Conservation (phyloP, 2,329 filamentous ascomycete species). For the Zymoseptoria tritici region DNA sequence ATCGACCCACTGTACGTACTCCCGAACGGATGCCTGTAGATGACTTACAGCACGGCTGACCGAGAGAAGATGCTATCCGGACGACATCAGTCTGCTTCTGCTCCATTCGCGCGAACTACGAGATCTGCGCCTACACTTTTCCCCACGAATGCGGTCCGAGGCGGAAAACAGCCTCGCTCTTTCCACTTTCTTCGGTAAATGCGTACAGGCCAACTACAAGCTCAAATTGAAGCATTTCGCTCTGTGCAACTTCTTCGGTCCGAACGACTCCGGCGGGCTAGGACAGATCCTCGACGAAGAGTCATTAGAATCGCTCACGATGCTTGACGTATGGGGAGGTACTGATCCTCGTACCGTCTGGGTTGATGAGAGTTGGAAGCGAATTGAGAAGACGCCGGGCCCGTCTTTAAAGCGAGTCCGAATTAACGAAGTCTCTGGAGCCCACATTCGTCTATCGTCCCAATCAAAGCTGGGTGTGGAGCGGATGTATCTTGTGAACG, state of each 20-base stretch:
- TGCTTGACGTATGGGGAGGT: conserved; percentile 47
- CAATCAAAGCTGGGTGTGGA: conserved; percentile 11
- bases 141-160: conserved; percentile 52
- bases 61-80: conserved; percentile 40
- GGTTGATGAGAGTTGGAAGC: conserved; percentile 49
- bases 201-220: conserved; percentile 39
- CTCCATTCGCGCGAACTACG: conserved; percentile 47
- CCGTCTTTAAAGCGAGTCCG: conserved; percentile 13
- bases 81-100: conserved; percentile 53
- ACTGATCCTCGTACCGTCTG: conserved; percentile 41
- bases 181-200: conserved; percentile 50
- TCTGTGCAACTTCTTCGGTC: conserved; percentile 52
- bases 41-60: background rate
- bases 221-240: conserved; percentile 45
- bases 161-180: conserved; percentile 52
- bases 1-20: conserved; percentile 52
- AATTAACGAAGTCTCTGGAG: conserved; percentile 23
- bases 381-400: conserved; percentile 13
- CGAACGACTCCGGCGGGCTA: conserved; percentile 41
- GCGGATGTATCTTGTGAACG: conserved; percentile 42
- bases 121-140: conserved; percentile 53
- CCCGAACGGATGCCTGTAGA: background rate
- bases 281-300: conserved; percentile 37
- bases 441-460: conserved; percentile 30
- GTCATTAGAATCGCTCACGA: conserved; percentile 42